Evolutionary conservation across 2,329 filamentous ascomycete species (phyloP), one percentile per base, ranked within the genome.

Genomic region (Lecanicillium sp.): DNA sequence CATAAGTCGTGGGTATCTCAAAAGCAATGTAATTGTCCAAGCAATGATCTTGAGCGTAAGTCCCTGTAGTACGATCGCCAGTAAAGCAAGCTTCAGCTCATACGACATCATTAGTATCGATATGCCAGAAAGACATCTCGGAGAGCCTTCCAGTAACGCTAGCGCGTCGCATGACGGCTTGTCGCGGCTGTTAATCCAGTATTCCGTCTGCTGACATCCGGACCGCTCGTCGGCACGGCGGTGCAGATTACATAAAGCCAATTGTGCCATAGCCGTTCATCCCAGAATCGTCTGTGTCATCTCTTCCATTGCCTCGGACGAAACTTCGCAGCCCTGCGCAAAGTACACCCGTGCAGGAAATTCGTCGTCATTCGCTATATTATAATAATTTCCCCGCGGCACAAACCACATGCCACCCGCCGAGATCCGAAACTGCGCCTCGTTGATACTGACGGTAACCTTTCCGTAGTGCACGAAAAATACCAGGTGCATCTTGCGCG

Each of bases 361-460:
- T 53, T 84, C 76, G 58, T 83, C 82, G 49, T 88, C 82, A 65
- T 97, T 98, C 48, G 77, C 75, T 59, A 98, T 95, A 61, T 85
- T 87, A 67, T 98, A 98, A 58, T 89, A 86, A 62, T 97, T 97
- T 44, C 91, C 91, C 81, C 91, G 81, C 20, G 93, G 93, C 52
- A 98, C 90, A 65, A 95, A 90, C 78, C 88, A 97, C 65, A 90
- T 86, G 45, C 91, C 91, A 33, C 91, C 90, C 57, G 86, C 89
- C 30, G 84, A 82, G 54, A 95, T 90, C 49, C 85, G 82, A 63
- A 98, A 97, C 52, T 76, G 72, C 20, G 78, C 85, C 54, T 86
- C 79, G 55, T 86, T 81, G 40, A 95, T 79, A 23, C 81, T 86
- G 17, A 95, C 90, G 55, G 82, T 74, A 17, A 96, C 89, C 54